Base-by-base conservation (phyloP, 2,329 filamentous ascomycete species). In the Ceratocystiopsis sp. region DNA sequence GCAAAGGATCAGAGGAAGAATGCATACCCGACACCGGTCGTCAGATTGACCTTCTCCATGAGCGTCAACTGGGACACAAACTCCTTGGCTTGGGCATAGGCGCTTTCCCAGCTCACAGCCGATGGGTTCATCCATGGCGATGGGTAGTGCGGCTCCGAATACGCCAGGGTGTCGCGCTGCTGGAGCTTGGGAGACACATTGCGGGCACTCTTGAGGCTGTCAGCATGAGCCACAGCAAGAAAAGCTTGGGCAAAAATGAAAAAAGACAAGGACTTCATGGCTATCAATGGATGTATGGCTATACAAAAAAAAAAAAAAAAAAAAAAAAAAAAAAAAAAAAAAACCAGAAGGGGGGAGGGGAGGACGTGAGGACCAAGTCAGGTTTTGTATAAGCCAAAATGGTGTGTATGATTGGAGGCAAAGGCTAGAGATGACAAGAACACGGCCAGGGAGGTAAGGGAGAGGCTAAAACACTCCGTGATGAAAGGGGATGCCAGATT, bases 21-120 rank as follows among this genome's bases (percentile, higher is more conserved):
- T 8, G 4, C 2, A 59, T 63, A 89, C 73, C 86, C 86, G 49
- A 81, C 74, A 59, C 89, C 89, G 1, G 87, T 95, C 3, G 89
- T 96, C 50, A 98, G 59, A 59, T 96, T 96, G 60, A 96, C 85
- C 65, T 94, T 95, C 60, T 95, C 87, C 12, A 77, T 57, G 34
- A 94, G 68, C 1, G 85, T 93, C 61, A 94, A 63, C 57, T 86
- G 77, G 11, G 80, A 80, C 38, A 95, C 85, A 54, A 94, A 89
- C 3, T 69, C 73, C 51, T 73, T 75, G 1, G 87, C 87, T 59
- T 81, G 78, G 17, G 62, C 64, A 52, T 93, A 87, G 35, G 85
- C 84, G 8, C 75, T 71, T 43, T 73, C 69, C 86, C 86, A 94
- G 48, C 71, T 73, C 38, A 72, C 64, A 12, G 81, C 82, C 7